A percentile compares a stretch with the other conserved stretches of the same genome.
Conservation (phyloP, 2,329 filamentous ascomycete species). For the Sarocladium oryzae region DNA sequence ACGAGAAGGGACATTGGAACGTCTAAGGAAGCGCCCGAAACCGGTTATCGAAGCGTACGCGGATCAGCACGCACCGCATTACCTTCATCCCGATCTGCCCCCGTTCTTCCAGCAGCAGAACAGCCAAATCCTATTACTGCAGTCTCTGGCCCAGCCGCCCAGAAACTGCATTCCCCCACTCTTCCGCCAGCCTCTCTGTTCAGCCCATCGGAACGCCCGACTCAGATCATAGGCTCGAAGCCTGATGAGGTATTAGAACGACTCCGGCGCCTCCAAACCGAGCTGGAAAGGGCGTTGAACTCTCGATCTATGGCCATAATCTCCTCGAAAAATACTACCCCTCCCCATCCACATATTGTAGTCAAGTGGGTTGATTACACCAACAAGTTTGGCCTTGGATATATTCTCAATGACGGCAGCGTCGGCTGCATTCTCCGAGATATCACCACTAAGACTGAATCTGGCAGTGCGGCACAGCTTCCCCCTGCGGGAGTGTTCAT, state of each 20-base stretch:
- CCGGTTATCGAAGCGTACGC: slow-evolving; percentile 21
- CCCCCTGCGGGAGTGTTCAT: slow-evolving; percentile 69
- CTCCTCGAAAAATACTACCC: slow-evolving; percentile 44
- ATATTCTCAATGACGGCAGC: slow-evolving; percentile 75
- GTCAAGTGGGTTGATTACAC: slow-evolving; percentile 87
- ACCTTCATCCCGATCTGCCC: slow-evolving; percentile 21
- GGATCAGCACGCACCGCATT: slow-evolving; percentile 20
- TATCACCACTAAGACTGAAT: slow-evolving; percentile 43
- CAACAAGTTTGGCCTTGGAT: slow-evolving; percentile 78
- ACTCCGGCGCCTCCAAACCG: slow-evolving; percentile 49
- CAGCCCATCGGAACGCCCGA: slow-evolving; percentile 44
- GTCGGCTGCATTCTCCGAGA: slow-evolving; percentile 64
- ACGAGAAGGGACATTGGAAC: slow-evolving; percentile 16
- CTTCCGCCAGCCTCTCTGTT: slow-evolving; percentile 46
- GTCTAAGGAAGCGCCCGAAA: slow-evolving; percentile 18
- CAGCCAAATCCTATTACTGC: slow-evolving; percentile 22
- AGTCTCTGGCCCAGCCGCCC: slow-evolving; percentile 17
- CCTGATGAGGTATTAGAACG: slow-evolving; percentile 53
- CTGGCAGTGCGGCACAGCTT: slow-evolving; percentile 42
- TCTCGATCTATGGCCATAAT: slow-evolving; percentile 56
- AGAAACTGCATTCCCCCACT: slow-evolving; percentile 22
- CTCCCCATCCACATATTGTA: slow-evolving; percentile 56
- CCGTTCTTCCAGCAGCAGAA: slow-evolving; percentile 23
- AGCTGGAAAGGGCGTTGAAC: slow-evolving; percentile 57
- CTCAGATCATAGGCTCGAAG: slow-evolving; percentile 44